Conservation (phyloP, 2,329 filamentous ascomycete species). For the Verticillium alfalfae region DNA sequence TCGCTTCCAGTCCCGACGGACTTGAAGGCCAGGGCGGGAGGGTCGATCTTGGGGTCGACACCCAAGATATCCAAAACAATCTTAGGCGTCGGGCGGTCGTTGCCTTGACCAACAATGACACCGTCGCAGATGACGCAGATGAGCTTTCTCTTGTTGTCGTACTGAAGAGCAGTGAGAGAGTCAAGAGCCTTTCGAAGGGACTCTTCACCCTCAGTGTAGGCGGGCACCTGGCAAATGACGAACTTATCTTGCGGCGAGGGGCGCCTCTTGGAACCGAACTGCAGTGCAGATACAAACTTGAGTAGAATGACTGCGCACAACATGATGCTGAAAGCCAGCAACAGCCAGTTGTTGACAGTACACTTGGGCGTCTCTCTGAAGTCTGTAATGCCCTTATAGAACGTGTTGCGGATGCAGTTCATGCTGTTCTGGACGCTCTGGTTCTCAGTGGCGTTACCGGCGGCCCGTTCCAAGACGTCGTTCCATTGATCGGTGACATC, state of each 20-base stretch:
- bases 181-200: slow-evolving; percentile 88
- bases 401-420: slow-evolving; percentile 76
- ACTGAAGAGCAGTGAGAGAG: slow-evolving; percentile 87
- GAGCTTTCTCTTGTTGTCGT: slow-evolving; percentile 97
- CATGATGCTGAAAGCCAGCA: slow-evolving; percentile 81
- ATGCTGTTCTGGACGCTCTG: slow-evolving; percentile 58
- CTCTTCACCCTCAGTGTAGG: slow-evolving; percentile 97
- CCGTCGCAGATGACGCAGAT: slow-evolving; percentile 96
- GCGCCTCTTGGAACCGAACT: slow-evolving; percentile 86
- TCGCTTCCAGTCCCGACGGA: slow-evolving; percentile 84
- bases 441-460: slow-evolving; percentile 44
- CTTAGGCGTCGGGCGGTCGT: slow-evolving; percentile 93
- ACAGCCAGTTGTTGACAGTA: slow-evolving; percentile 84
- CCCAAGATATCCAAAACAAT: slow-evolving; percentile 97
- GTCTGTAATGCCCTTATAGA: slow-evolving; percentile 78
- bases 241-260: slow-evolving; percentile 95
- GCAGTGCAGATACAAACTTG: slow-evolving; percentile 90
- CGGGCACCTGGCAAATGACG: slow-evolving; percentile 95
- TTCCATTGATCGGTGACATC: slow-evolving; percentile 69
- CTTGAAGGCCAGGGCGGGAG: slow-evolving; percentile 89
- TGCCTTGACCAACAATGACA: slow-evolving; percentile 92
- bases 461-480: slow-evolving; percentile 38
- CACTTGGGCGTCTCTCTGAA: slow-evolving; percentile 75
- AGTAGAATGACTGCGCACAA: slow-evolving; percentile 72
- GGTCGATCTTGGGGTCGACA: slow-evolving; percentile 94